Evolutionary conservation across 2,329 filamentous ascomycete genomes (phyloP).

Genomic region (Ascochyta koolunga): DNA sequence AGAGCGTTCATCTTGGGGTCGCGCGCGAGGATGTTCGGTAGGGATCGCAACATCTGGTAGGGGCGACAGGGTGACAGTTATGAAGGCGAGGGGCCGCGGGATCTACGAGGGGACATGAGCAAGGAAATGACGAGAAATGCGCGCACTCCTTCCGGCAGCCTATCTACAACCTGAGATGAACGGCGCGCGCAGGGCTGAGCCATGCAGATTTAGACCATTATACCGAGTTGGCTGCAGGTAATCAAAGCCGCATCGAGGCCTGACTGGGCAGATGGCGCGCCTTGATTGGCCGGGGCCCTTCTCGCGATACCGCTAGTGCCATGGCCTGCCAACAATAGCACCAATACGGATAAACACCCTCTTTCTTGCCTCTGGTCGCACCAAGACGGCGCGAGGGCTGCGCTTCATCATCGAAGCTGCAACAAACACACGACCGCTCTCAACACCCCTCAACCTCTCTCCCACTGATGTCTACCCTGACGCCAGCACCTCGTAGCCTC

Average conservation of each 20-base stretch:
- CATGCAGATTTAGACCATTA: slow-evolving; percentile 9
- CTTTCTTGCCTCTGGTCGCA: neutral
- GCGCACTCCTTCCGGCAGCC: slow-evolving; percentile 11
- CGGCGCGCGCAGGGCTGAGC: slow-evolving; percentile 12
- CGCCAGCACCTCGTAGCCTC: neutral
- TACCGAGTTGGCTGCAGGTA: slow-evolving; percentile 3
- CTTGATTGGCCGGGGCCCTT: neutral
- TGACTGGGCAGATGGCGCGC: neutral
- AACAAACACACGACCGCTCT: neutral
- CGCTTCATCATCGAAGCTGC: neutral
- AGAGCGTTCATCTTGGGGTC: slow-evolving; percentile 8
- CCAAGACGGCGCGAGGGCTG: slow-evolving; percentile 10
- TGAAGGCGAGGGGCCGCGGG: neutral
- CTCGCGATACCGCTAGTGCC: neutral
- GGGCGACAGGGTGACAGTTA: slow-evolving; percentile 4
- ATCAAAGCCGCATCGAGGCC: neutral
- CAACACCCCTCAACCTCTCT: neutral
- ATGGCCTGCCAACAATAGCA: slow-evolving; percentile 4
- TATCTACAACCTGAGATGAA: slow-evolving; percentile 14
- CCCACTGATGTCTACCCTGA: neutral
- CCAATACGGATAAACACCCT: neutral
- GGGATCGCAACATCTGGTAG: slow-evolving; percentile 6
- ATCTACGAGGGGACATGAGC: slow-evolving; percentile 8
- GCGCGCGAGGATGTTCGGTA: slow-evolving; percentile 4
- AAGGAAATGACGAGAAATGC: slow-evolving; percentile 12